Base-by-base conservation (phyloP, 805 yeast species). In the Hyphopichia homilentoma region DNA sequence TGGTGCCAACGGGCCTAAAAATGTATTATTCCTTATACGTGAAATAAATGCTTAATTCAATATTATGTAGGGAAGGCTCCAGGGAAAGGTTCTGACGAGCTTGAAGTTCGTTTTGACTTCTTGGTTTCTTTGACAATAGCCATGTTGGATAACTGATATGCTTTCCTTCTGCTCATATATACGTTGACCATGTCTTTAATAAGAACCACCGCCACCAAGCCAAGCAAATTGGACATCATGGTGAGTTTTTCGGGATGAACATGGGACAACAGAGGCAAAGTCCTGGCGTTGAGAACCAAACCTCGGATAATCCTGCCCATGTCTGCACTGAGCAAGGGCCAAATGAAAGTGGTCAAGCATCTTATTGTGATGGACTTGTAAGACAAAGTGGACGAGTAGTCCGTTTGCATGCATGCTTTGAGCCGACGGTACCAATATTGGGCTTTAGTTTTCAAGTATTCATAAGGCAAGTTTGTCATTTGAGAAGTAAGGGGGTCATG, bases 261-360 rank as follows among this genome's bases (percentile, higher is more conserved):
- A 22, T 22, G 16, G 6, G 23, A 21, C 7, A 33, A 19, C 8
- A n/a, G 20, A 16, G 33, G 35, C 30, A 26, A 18, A 11, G 38
- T 32, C 28, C 36, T 39, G 12, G 48, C 28, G 1, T 46, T 17
- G 2, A 37, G 21, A 6, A 40, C 26, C 21, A 29, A 44, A 9
- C 14, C 12, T n/a, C 14, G 7, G 7, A 65, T 34, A 5, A 53
- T 20, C 13, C 29, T 29, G 1, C 71, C 70, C 3, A 61, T 19
- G 30, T 59, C 57, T 0, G 68, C 52, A 6, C 65, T 54, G 8
- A 56, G 22, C 33, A 52, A 60, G 9, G 72, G 72, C 71, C 71
- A 65, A 24, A 57, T 12, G n/a, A 59, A 16, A 2, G 70, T 59
- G 8, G 69, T 53, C 11, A 62, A 32, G 7, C 50, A 41, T 21